Evolutionary conservation across 352 stramenopile species (phyloP), one percentile per base, ranked within the genome.

Genomic region (Globisporangium cylindrosporum): DNA sequence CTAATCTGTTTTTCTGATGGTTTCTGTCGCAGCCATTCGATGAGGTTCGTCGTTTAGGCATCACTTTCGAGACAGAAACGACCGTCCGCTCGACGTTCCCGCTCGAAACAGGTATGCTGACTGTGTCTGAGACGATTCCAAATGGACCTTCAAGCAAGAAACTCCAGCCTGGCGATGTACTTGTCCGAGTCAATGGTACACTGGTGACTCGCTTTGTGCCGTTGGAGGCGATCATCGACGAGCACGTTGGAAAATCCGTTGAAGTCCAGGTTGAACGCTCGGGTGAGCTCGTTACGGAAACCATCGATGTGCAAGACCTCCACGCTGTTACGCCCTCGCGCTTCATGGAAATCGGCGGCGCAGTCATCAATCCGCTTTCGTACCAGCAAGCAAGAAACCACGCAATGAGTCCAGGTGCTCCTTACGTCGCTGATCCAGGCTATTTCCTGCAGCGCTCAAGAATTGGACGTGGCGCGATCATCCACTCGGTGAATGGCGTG

Each of bases 341-440:
- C 1, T 97, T 95, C 60, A 76, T 98, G 49, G 91, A 97, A 60
- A 91, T 97, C 14, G 89, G 88, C 24, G 89, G 89, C 14, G 90
- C 87, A 20, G 84, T 97, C 4, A 88, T 98, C 53, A 96, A 98
- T 57, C 80, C 89, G 1, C 64, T 98, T 9, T 97, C 89, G 36
- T 97, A 97, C 62, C 88, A 97, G 57, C 89, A 97, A 88, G 89
- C 90, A 6, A 85, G 89, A 6, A 97, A 97, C 41, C 80, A 95
- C 64, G 87, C 88, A 0, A 66, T 96, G 60, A 73, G 70, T 38
- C 74, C 84, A 29, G 88, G 85, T 22, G 74, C 80, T 2, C 88
- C 91, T 18, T 96, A 97, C 60, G 84, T 97, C 9, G 90, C 91
- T 0, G 85, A 95, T 29, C 72, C 91, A 34, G 93, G 93, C 1